Evolutionary conservation across 2,329 filamentous ascomycete genomes (phyloP).

Genomic region (Exophiala calicioides): DNA sequence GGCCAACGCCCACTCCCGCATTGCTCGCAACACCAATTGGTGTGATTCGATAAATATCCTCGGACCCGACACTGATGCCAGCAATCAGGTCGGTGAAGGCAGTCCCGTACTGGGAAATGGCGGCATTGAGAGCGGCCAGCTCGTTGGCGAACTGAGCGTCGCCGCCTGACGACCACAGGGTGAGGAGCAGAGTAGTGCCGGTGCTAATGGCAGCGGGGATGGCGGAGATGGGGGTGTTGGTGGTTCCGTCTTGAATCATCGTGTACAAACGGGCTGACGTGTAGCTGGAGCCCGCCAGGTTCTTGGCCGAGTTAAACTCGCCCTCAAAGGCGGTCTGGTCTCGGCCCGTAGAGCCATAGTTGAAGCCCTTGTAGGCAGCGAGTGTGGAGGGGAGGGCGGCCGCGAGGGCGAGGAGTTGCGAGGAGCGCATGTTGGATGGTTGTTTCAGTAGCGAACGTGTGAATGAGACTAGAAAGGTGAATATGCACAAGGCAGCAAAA

Average conservation of each 20-base stretch:
- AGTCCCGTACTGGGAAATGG: conserved; percentile 68
- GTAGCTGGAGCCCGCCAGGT: conserved; percentile 44
- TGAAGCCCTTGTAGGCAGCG: conserved; percentile 47
- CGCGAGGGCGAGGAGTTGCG: conserved; percentile 36
- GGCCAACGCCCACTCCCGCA: conserved; percentile 63
- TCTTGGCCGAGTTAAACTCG: conserved; percentile 50
- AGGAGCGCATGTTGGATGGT: conserved; percentile 32
- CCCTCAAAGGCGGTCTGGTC: conserved; percentile 46
- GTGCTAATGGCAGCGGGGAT: conserved; percentile 82
- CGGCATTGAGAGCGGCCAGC: conserved; percentile 67
- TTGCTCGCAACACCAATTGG: conserved; percentile 66
- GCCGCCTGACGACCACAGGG: conserved; percentile 77
- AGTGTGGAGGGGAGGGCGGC: conserved; percentile 34
- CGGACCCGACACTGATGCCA: conserved; percentile 82
- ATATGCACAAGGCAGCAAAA: background rate
- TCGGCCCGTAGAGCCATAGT: conserved; percentile 48
- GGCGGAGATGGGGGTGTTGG: conserved; percentile 66
- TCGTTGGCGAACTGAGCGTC: conserved; percentile 68
- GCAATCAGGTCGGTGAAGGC: conserved; percentile 67
- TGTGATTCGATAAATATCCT: conserved; percentile 82
- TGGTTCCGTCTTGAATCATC: conserved; percentile 63
- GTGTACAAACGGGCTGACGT: conserved; percentile 60
- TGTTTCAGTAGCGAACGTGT: conserved; percentile 16
- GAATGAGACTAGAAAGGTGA: conserved; percentile 2
- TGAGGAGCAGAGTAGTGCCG: conserved; percentile 75